A percentile compares a stretch with the other conserved stretches of the same genome.
Conservation (phyloP, 768 basidiomycete genomes). For the Candolleomyces eurysporus region DNA sequence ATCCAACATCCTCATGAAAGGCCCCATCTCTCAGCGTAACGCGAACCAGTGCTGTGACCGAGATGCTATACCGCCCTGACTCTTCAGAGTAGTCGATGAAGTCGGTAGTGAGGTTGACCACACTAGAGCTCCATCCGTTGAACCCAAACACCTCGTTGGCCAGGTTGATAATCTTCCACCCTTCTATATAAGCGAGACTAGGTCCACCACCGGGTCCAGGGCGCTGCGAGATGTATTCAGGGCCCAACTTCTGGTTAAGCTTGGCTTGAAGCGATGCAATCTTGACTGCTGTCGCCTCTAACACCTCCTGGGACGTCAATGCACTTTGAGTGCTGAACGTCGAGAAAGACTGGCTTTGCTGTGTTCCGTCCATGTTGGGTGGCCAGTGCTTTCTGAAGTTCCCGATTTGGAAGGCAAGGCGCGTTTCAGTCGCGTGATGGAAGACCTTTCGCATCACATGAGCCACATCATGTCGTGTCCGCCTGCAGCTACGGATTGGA, state of each 20-base stretch:
- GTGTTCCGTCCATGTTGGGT: slow-evolving; percentile 50
- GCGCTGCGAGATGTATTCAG: slow-evolving; percentile 88
- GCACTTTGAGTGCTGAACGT: slow-evolving; percentile 19
- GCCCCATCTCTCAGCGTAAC: slow-evolving; percentile 87
- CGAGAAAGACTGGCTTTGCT: slow-evolving; percentile 29
- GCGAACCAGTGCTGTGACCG: slow-evolving; percentile 81
- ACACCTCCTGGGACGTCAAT: slow-evolving; percentile 28
- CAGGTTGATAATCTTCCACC: slow-evolving; percentile 97
- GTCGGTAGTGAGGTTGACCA: slow-evolving; percentile 74
- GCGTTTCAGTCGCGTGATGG: too few relatives aligned
- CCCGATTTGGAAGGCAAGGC: too few relatives aligned
- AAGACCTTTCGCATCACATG: too few relatives aligned
- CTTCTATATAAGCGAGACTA: slow-evolving; percentile 92
- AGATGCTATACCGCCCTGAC: slow-evolving; percentile 61
- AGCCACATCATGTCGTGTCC: too few relatives aligned
- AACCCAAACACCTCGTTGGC: slow-evolving; percentile 99
- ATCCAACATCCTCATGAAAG: slow-evolving; percentile 93
- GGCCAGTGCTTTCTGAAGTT: too few relatives aligned
- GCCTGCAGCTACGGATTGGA: too few relatives aligned
- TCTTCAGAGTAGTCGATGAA: slow-evolving; percentile 77
- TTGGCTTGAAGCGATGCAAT: slow-evolving; percentile 77
- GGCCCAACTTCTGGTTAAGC: slow-evolving; percentile 85
- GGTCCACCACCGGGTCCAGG: slow-evolving; percentile 84
- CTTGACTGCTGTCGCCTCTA: slow-evolving; percentile 61
- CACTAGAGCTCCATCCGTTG: slow-evolving; percentile 89